A percentile compares a stretch with the other conserved stretches of the same genome.
Evolutionary conservation across 371 early-diverging fungal species (phyloP).

Genomic region (Thermomucor indicae-seudaticae): DNA sequence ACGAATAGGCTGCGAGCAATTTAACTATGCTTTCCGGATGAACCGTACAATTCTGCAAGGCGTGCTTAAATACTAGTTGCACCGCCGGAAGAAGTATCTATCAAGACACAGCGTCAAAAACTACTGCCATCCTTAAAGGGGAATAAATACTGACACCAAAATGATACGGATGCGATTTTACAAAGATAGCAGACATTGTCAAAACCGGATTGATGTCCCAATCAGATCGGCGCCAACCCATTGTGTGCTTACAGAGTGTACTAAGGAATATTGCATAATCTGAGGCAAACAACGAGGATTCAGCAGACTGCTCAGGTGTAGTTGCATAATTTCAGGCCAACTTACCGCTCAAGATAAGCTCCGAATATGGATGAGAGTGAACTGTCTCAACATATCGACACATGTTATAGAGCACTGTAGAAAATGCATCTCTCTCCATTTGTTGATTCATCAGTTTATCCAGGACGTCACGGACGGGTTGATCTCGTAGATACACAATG

Average conservation of each 20-base stretch:
- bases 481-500: conserved; percentile 51
- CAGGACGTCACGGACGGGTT: conserved; percentile 58
- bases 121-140: neutral
- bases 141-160: conserved; percentile 20
- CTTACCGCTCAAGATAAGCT: conserved; percentile 35
- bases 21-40: conserved; percentile 34
- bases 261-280: conserved; percentile 43
- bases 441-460: conserved; percentile 58
- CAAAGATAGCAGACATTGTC: conserved; percentile 43
- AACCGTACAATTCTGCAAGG: conserved; percentile 32
- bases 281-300: neutral
- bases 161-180: conserved; percentile 46
- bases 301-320: too few species aligned
- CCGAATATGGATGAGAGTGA: conserved; percentile 48
- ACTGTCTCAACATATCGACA: conserved; percentile 53
- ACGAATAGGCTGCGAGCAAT: conserved; percentile 34
- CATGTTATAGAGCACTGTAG: conserved; percentile 52
- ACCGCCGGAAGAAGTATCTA: conserved; percentile 37
- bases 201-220: conserved; percentile 54
- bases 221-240: conserved; percentile 45
- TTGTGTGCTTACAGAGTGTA: conserved; percentile 38
- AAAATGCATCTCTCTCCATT: conserved; percentile 52
- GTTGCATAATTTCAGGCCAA: neutral
- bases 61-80: conserved; percentile 39
- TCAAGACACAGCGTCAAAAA: neutral